Percentiles rank a stretch among this genome's conserved stretches.
phyloP scores from a whole-genome alignment of 108 stramenopile species.

The Seminavis robusta region DNA sequence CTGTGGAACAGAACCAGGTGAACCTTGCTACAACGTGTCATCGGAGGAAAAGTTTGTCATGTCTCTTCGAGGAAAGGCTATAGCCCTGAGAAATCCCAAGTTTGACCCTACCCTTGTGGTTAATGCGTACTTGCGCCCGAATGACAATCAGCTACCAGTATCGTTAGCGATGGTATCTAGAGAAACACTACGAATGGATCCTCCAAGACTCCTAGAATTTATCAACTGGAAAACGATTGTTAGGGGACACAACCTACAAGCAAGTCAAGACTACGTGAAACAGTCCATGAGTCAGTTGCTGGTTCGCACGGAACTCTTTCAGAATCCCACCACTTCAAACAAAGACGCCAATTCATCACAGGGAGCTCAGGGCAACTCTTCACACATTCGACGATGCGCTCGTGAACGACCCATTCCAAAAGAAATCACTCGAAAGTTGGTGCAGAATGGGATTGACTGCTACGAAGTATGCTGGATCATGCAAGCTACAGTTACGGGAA shows the following conservation, averaged over 20 bases:
- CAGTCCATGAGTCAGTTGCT: constrained; percentile 47
- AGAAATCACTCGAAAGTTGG: constrained; percentile 34
- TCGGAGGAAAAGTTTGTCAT: constrained; percentile 50
- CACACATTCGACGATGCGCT: neutral
- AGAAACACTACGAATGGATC: constrained; percentile 22
- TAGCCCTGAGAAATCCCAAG: constrained; percentile 23
- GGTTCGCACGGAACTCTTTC: constrained; percentile 49
- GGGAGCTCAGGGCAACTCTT: constrained; percentile 6
- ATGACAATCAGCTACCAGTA: constrained; percentile 57
- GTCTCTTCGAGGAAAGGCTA: constrained; percentile 48
- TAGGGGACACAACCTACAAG: constrained; percentile 41
- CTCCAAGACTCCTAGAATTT: constrained; percentile 32
- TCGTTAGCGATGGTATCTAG: constrained; percentile 21
- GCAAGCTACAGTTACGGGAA: constrained; percentile 34
- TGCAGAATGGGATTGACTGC: constrained; percentile 30
- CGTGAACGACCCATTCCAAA: constrained; percentile 44
- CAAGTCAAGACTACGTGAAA: constrained; percentile 52
- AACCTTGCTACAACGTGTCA: constrained; percentile 53
- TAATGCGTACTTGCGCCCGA: constrained; percentile 57
- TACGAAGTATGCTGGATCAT: constrained; percentile 64
- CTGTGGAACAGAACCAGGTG: constrained; percentile 75
- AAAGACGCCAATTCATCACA: constrained; percentile 26
- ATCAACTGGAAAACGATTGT: constrained; percentile 43
- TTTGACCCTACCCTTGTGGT: constrained; percentile 52
- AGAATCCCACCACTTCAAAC: constrained; percentile 1